Base-by-base conservation (phyloP, 495 filamentous ascomycete genomes). In the Aspergillus baeticus region DNA sequence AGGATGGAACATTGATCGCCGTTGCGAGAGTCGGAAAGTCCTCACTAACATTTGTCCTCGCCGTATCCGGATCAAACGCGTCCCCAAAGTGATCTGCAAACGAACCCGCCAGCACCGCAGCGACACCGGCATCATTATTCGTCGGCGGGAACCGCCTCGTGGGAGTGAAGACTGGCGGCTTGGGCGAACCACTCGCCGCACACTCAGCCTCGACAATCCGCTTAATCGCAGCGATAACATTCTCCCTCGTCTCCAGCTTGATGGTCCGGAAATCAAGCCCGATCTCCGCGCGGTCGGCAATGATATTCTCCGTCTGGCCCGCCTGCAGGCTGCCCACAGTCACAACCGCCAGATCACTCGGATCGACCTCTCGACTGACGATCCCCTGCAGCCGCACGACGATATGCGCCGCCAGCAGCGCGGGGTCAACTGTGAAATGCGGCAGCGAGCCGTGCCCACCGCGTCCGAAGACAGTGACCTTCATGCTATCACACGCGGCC, bases 161-260 rank as follows among this genome's bases (percentile, higher is more conserved):
- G 0, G 68, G 69, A 11, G 69, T 72, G 52, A 80, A 73, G 3
- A 75, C 18, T 0, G 79, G 78, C 11, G 70, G 70, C 41, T 68
- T 71, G 0, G 77, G 73, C 21, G 75, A 77, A 3, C 77, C 76
- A 63, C 71, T 74, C 1, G 78, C 77, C 43, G 63, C 38, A 44
- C 78, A 81, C 56, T 81, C 78, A 11, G 77, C 78, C 54, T 74
- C 70, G n/a, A 81, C 72, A n/a, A 83, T 77, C 4, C 80, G 69
- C 39, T 67, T 45, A 21, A 83, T 67, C 2, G 72, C 67, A 34
- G 64, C 21, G 11, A 80, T 26, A 6, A 82, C 72, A 51, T 64
- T 58, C 20, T 75, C 52, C 6, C 80, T 66, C 8, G 65, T 73
- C 35, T 67, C 69, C 14, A 66, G 43, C n/a, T 69, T 76, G 10